These are phyloP conservation scores for Lentinus tigrinus DNA, from an alignment of 768 basidiomycete genomes.

Conservation along the genomic window DNA sequence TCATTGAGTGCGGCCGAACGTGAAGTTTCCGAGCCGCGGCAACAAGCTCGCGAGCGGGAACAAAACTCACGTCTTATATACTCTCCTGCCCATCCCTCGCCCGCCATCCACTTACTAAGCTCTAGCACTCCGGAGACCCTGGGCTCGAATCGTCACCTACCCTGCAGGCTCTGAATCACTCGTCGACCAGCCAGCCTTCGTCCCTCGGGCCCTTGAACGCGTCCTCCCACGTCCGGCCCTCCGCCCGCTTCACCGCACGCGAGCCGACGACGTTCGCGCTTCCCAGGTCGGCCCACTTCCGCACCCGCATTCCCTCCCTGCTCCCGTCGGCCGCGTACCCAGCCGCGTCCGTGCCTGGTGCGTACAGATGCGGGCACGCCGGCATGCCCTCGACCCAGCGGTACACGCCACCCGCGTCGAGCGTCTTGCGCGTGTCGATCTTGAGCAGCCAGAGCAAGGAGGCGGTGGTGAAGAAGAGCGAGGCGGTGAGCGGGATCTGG, in stretches of 20 bases:
- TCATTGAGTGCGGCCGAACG: no score
- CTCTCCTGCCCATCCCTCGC: no score
- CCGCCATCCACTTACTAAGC: no score
- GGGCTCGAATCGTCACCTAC: neutral
- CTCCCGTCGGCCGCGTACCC: conserved; percentile 13
- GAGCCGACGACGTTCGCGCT: conserved; percentile 20
- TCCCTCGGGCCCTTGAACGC: conserved; percentile 17
- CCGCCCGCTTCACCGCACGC: conserved; percentile 14
- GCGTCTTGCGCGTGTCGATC: conserved; percentile 22
- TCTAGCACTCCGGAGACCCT: no score
- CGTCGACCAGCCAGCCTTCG: conserved; percentile 24
- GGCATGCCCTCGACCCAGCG: conserved; percentile 28
- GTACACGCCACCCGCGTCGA: conserved; percentile 20
- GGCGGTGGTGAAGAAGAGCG: conserved; percentile 36
- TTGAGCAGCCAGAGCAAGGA: conserved; percentile 27
- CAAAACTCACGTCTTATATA: no score
- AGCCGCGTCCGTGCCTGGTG: conserved; percentile 17
- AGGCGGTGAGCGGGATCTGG: conserved; percentile 38
- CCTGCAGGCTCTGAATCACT: neutral
- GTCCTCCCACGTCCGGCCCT: conserved; percentile 24
- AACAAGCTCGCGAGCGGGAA: no score
- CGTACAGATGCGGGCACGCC: conserved; percentile 24
- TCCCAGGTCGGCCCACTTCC: conserved; percentile 19
- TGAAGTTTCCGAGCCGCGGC: no score
- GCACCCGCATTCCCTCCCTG: neutral